A percentile compares a stretch with the other conserved stretches of the same genome.
Conservation (phyloP, 352 stramenopile species). For the Globisporangium megalacanthum region DNA sequence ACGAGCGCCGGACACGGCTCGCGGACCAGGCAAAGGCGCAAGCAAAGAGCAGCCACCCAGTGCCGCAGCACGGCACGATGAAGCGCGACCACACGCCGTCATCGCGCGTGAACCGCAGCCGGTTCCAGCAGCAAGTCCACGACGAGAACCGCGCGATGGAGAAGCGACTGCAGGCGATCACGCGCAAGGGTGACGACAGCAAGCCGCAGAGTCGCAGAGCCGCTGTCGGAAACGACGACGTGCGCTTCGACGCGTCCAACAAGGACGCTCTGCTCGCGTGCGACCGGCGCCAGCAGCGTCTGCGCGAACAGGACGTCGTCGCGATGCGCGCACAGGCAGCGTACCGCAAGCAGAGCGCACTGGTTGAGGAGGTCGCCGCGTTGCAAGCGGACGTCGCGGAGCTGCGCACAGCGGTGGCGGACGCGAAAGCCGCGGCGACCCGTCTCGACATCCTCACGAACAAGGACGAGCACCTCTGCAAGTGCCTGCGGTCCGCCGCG, state of each 20-base stretch:
- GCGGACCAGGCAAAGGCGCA: constrained; percentile 22
- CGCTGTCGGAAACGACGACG: constrained; percentile 16
- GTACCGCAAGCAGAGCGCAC: constrained; percentile 48
- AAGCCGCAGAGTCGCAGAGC: background rate
- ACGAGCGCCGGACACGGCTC: constrained; percentile 22
- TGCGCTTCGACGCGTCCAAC: constrained; percentile 22
- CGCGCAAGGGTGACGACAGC: constrained; percentile 1
- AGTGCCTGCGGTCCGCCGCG: constrained; percentile 29
- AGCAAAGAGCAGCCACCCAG: constrained; percentile 32
- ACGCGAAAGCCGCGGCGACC: constrained; percentile 27
- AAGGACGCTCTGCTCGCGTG: constrained; percentile 39
- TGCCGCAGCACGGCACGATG: constrained; percentile 34
- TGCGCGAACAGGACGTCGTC: constrained; percentile 52
- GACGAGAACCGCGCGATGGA: constrained; percentile 51
- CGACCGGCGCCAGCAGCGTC: constrained; percentile 33
- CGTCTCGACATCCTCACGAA: constrained; percentile 50
- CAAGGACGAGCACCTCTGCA: constrained; percentile 48
- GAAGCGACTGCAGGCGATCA: constrained; percentile 41
- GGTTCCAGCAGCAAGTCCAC: constrained; percentile 43
- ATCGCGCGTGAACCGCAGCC: constrained; percentile 53
- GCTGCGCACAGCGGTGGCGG: constrained; percentile 33
- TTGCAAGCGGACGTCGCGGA: constrained; percentile 39
- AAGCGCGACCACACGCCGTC: constrained; percentile 50
- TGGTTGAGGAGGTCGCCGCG: constrained; percentile 44
- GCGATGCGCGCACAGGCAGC: constrained; percentile 54